Base-by-base conservation (phyloP, 768 basidiomycete species). In the Pleurotus tuber-regium region DNA sequence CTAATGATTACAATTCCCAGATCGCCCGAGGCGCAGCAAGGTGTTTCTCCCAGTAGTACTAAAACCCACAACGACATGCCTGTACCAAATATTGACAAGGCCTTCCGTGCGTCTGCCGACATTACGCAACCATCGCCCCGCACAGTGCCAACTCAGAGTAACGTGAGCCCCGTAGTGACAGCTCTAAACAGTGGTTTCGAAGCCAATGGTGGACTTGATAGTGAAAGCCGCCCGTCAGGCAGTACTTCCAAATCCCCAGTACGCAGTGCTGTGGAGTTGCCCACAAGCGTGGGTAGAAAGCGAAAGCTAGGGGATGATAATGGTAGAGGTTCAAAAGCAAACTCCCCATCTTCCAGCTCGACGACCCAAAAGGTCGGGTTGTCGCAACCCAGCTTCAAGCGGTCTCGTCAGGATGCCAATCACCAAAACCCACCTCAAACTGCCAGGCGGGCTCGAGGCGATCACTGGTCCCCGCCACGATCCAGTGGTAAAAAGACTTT, bases 391-490 rank as follows among this genome's bases (percentile, higher is more conserved):
- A 19, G 30, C n/a, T 10, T 18, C 46, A 48, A 48, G 18, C 46
- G 46, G 10, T 48, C 46, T 12, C 46, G 46, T 24, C 16, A 29
- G 11, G 46, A 48, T 12, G 29, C 14, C 21, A 5, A 18, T 12
- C 46, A 19, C 28, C 8, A 16, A 8, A 14, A 16, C 23, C 31
- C 28, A 16, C n/a, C 12, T 21, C n/a, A n/a, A n/a, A n/a, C n/a
- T n/a, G n/a, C n/a, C n/a, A n/a, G n/a, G n/a, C n/a, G n/a, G n/a
- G 16, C 12, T 24, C 8, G 14, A 14, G 46, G 46, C 16, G 46
- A 48, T 24, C 46, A 48, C 16, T 48, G 46, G 46, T 35, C 46
- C n/a, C 46, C 46, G 26, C 44, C 42, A 12, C 42, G 24, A 11
- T 25, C 25, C 4, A 21, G 24, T n/a, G 14, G 12, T 25, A 21